A percentile compares a stretch with the other conserved stretches of the same genome.
phyloP scores from a whole-genome alignment of 805 yeast species.

The Lipomyces oligophaga region DNA sequence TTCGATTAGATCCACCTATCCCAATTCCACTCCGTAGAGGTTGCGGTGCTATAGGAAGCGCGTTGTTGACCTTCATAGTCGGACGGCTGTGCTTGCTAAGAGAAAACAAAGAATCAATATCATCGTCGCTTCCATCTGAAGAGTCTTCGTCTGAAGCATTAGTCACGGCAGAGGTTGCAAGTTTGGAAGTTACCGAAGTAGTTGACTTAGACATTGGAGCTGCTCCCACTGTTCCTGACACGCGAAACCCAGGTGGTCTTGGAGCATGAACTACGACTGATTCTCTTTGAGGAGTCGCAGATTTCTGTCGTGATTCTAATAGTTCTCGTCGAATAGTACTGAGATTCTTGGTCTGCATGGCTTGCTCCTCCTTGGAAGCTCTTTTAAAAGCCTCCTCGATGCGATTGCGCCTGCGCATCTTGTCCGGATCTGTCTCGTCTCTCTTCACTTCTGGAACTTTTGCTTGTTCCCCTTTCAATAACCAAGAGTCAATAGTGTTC shows the following conservation, averaged over 20 bases:
- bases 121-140: slow-evolving; percentile 43
- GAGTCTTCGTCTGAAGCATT: slow-evolving; percentile 37
- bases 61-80: slow-evolving; percentile 9
- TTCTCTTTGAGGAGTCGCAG: slow-evolving; percentile 12
- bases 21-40: slow-evolving; percentile 17
- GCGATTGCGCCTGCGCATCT: background rate
- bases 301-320: slow-evolving; percentile 26
- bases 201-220: slow-evolving; percentile 33
- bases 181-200: slow-evolving; percentile 26
- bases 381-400: slow-evolving; percentile 10
- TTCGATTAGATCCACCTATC: slow-evolving; percentile 8
- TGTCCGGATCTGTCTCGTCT: slow-evolving; percentile 13
- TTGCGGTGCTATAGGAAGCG: slow-evolving; percentile 21
- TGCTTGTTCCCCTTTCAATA: slow-evolving; percentile 3
- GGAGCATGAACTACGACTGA: slow-evolving; percentile 43
- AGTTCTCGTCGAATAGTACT: slow-evolving; percentile 25
- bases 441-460: slow-evolving; percentile 10
- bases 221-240: slow-evolving; percentile 29
- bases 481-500: slow-evolving; percentile 16
- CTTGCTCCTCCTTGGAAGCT: slow-evolving; percentile 6
- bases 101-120: slow-evolving; percentile 34
- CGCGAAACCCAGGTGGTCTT: slow-evolving; percentile 48
- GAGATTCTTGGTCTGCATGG: slow-evolving; percentile 7
- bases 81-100: slow-evolving; percentile 36
- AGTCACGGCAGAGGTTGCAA: slow-evolving; percentile 18